Base-by-base conservation (phyloP, 1,139 yeast genomes). In the Candida sojae region DNA sequence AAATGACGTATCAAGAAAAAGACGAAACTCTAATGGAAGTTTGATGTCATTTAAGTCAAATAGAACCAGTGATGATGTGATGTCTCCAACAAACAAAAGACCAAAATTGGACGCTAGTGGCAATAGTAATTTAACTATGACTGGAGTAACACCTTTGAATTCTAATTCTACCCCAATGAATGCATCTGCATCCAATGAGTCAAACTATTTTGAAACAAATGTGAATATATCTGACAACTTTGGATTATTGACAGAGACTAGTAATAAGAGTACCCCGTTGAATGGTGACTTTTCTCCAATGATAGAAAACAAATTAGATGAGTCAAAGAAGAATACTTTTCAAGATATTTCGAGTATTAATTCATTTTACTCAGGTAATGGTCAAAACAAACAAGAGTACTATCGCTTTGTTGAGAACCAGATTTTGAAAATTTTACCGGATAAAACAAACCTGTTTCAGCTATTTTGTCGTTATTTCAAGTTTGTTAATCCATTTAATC, bases 401-500 rank as follows among this genome's bases (percentile, higher is more conserved):
- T 73, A 64, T 52, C 49, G 54, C 8, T 48, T 67, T n/a, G 71
- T 70, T 1, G 70, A 66, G 50, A 54, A 59, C 21, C 64, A 66
- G 3, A 58, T 71, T 2, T 42, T 70, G 12, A 56, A 60, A 39
- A 58, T 72, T 1, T 57, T 75, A 17, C 80, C 80, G 0, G 54
- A 57, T 35, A 66, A 67, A 41, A 52, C 57, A 9, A 67, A 59
- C 42, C 49, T 66, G 39, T 59, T 64, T 36, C 58, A 68, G 48
- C 58, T 74, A n/a, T 63, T 70, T 45, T 61, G 64, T 45, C 62
- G 73, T 21, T 75, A 62, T 53, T 73, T 73, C 61, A 71, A 70
- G 50, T 73, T 67, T 58, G 77, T 72, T 12, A 62, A 63, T 43
- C 78, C 78, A 2, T 72, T 75, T 45, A 59, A 73, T 10, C 74